A percentile compares a stretch with the other conserved stretches of the same genome.
These are phyloP conservation scores for Cochlearia excelsa DNA, from an alignment of 345 rosid species.

Conservation along the genomic window DNA sequence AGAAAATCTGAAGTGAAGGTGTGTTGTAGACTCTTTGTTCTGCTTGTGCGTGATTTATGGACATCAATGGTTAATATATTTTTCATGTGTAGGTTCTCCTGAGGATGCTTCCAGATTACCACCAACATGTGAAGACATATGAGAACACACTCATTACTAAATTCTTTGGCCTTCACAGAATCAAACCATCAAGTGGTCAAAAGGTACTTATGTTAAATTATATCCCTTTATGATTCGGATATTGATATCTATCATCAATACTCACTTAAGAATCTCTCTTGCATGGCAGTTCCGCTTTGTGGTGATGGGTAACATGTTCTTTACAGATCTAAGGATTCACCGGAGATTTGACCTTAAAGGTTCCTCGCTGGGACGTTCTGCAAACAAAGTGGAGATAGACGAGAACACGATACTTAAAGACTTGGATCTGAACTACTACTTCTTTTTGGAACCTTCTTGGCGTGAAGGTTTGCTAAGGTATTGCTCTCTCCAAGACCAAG, in stretches of 20 bases:
- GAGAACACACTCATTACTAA: slow-evolving; percentile 96
- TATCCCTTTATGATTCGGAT: background rate
- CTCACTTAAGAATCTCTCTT: slow-evolving; percentile 30
- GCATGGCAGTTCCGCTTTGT: slow-evolving; percentile 87
- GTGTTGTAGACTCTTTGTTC: slow-evolving; percentile 23
- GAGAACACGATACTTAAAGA: slow-evolving; percentile 95
- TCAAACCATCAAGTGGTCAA: slow-evolving; percentile 97
- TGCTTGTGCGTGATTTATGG: slow-evolving; percentile 9
- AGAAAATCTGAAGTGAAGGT: slow-evolving; percentile 98
- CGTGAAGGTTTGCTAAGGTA: slow-evolving; percentile 75
- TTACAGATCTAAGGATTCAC: slow-evolving; percentile 92
- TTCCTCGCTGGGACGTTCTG: slow-evolving; percentile 88
- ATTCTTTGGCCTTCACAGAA: slow-evolving; percentile 98
- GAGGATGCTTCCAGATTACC: slow-evolving; percentile 96
- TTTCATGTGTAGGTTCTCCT: slow-evolving; percentile 65
- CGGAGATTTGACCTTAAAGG: slow-evolving; percentile 97
- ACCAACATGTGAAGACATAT: slow-evolving; percentile 81
- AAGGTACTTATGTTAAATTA: slow-evolving; percentile 51
- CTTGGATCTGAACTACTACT: slow-evolving; percentile 78
- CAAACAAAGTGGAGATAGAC: slow-evolving; percentile 87
- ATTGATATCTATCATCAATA: background rate
- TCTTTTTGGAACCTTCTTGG: slow-evolving; percentile 95
- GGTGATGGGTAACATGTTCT: slow-evolving; percentile 99
- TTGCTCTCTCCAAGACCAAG: slow-evolving; percentile 6
- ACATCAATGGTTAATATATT: slow-evolving; percentile 21